Base-by-base conservation (phyloP, 2,329 filamentous ascomycete species). In the Elsinoe batatas region DNA sequence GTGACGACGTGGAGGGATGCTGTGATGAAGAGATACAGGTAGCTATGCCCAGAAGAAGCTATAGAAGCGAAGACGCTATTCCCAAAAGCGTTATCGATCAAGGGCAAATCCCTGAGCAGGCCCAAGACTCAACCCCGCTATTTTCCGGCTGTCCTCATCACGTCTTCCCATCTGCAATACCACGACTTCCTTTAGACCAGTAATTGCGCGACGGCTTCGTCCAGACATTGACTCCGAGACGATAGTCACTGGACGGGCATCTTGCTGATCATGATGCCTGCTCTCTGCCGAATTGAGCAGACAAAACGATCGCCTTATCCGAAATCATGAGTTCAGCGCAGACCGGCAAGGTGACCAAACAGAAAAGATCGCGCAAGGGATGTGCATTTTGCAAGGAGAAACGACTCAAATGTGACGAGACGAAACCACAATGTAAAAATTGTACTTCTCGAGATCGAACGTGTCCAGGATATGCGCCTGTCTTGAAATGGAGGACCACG, bases 401-500 rank as follows among this genome's bases (percentile, higher is more conserved):
- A 55, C 58, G 60, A 40, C 33, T 64, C 53, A 74, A 74, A 63
- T 75, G 73, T 54, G 73, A 74, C 56, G 72, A 74, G 59, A 71
- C 69, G 11, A 67, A 69, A 20, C 71, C 70, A 13, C 63, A 64
- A 6, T 76, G 74, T 59, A 62, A 69, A 32, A 72, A 74, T 56
- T 76, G 74, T 62, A 66, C 67, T 50, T 71, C 69, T 53, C 68
- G 71, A 26, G 70, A 71, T 32, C 65, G 70, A n/a, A 58, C 66
- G 22, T 76, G 74, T 58, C 74, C 74, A 32, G 74, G 74, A 5
- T 76, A 75, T 51, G 69, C 70, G 60, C 72, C 74, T 62, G 71
- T 69, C 50, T 61, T 76, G 43, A 72, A 73, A 51, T 76, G 74
- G 74, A 74, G 71, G 8, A 72, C 71, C 46, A 76, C 76, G 60